A percentile compares a stretch with the other conserved stretches of the same genome.
Conservation (phyloP, 2,329 filamentous ascomycete species). For the Trichoderma aggressivum region DNA sequence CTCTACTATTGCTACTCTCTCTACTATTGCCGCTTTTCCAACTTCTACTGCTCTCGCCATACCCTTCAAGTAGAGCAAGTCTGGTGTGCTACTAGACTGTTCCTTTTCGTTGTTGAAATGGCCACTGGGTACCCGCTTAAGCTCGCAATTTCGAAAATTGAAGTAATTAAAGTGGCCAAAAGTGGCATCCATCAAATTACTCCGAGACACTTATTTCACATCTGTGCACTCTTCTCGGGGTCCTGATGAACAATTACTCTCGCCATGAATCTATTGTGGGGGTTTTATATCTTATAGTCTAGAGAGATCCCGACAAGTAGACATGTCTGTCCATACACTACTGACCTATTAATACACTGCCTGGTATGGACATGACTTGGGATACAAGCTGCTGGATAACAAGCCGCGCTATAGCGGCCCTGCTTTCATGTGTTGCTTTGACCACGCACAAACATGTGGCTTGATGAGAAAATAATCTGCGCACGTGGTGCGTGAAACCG, state of each 20-base stretch:
- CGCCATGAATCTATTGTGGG: background rate
- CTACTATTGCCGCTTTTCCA: background rate
- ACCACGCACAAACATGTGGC: background rate
- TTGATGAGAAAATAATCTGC: background rate
- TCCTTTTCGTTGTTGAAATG: background rate
- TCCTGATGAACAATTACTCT: background rate
- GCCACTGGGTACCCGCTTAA: background rate
- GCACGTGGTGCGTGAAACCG: background rate
- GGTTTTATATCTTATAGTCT: background rate
- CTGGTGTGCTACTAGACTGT: background rate
- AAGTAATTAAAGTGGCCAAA: background rate
- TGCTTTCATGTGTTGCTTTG: background rate
- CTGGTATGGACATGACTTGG: background rate
- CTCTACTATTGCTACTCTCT: background rate
- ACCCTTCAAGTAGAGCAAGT: background rate
- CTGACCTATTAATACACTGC: background rate
- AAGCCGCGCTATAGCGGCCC: background rate
- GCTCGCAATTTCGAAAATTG: background rate
- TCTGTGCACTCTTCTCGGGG: background rate
- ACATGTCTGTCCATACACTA: background rate
- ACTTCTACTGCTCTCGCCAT: background rate
- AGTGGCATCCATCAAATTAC: background rate
- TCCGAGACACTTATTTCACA: background rate
- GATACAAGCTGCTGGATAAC: background rate
- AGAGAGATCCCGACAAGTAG: background rate